Evolutionary conservation across 1,284 basidiomycete species (phyloP).

Genomic region (Athelia sp.): DNA sequence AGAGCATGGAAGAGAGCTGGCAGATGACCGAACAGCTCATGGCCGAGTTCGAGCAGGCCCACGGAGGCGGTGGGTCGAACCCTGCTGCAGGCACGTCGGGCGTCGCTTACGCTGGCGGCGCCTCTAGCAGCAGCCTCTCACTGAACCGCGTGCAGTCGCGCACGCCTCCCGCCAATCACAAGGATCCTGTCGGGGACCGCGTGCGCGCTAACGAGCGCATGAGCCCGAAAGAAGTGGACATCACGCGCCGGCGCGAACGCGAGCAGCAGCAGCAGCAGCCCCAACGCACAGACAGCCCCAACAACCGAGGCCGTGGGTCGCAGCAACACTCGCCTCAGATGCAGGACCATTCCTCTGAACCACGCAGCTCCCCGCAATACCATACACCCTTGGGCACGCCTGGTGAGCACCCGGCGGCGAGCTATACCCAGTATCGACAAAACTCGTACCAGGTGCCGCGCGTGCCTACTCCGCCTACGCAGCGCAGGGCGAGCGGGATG

Average conservation of each 20-base stretch:
- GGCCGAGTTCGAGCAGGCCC: constrained; percentile 62
- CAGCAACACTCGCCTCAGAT: constrained; percentile 30
- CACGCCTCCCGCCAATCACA: constrained; percentile 34
- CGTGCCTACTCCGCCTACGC: constrained; percentile 24
- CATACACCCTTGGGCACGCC: constrained; percentile 46
- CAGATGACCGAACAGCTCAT: constrained; percentile 65
- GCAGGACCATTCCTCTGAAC: constrained; percentile 46
- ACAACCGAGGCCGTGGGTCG: constrained; percentile 38
- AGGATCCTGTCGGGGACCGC: constrained; percentile 52
- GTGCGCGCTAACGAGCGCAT: constrained; percentile 45
- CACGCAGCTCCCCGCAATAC: constrained; percentile 46
- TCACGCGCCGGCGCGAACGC: too few species aligned
- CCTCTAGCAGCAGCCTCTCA: constrained; percentile 21
- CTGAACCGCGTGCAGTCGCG: constrained; percentile 26
- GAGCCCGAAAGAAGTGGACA: constrained; percentile 40
- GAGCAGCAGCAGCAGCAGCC: constrained; percentile 34
- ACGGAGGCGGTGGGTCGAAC: constrained; percentile 32
- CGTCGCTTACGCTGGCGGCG: constrained; percentile 49
- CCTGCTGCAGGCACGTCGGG: constrained; percentile 37
- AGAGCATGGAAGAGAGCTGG: constrained; percentile 51
- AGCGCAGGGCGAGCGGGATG: constrained; percentile 21
- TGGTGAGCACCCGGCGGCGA: constrained; percentile 42
- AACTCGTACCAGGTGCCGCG: constrained; percentile 36
- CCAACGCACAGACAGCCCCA: constrained; percentile 44
- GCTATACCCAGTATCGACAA: constrained; percentile 44